These are phyloP conservation scores for Epichloe uncinata DNA, from an alignment of 2,329 filamentous ascomycete genomes.

Conservation along the genomic window DNA sequence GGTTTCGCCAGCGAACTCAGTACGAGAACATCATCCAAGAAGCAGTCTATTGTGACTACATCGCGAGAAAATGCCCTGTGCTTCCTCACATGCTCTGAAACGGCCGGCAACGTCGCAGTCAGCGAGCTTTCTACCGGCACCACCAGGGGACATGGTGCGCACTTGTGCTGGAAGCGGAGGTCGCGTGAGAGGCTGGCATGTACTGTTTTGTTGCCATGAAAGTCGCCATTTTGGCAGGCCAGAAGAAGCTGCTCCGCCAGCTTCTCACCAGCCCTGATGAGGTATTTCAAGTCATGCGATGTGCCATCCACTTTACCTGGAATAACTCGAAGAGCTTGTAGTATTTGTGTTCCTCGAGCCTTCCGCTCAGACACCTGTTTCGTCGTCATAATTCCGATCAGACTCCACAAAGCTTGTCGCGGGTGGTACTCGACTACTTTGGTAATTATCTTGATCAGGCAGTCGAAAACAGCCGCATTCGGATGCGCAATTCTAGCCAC, in stretches of 20 bases:
- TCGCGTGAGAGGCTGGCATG: constrained; percentile 63
- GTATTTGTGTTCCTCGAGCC: constrained; percentile 36
- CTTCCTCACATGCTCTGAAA: constrained; percentile 56
- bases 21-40: constrained; percentile 80
- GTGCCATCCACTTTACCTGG: constrained; percentile 39
- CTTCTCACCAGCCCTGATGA: constrained; percentile 69
- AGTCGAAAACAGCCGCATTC: constrained; percentile 61
- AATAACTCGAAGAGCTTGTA: constrained; percentile 34
- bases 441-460: constrained; percentile 66
- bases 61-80: constrained; percentile 84
- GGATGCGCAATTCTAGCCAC: constrained; percentile 91
- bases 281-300: constrained; percentile 47
- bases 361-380: constrained; percentile 55
- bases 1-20: constrained; percentile 87
- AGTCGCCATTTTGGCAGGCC: constrained; percentile 67
- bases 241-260: constrained; percentile 70
- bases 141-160: constrained; percentile 70
- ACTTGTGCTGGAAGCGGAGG: constrained; percentile 73
- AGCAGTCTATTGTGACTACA: constrained; percentile 66
- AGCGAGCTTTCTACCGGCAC: constrained; percentile 80
- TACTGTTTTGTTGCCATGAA: constrained; percentile 51
- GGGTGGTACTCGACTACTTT: constrained; percentile 83
- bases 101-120: constrained; percentile 65
- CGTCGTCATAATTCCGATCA: constrained; percentile 77
- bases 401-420: constrained; percentile 80